Evolutionary conservation across 2,329 filamentous ascomycete species (phyloP).

Genomic region (Fusarium udum): DNA sequence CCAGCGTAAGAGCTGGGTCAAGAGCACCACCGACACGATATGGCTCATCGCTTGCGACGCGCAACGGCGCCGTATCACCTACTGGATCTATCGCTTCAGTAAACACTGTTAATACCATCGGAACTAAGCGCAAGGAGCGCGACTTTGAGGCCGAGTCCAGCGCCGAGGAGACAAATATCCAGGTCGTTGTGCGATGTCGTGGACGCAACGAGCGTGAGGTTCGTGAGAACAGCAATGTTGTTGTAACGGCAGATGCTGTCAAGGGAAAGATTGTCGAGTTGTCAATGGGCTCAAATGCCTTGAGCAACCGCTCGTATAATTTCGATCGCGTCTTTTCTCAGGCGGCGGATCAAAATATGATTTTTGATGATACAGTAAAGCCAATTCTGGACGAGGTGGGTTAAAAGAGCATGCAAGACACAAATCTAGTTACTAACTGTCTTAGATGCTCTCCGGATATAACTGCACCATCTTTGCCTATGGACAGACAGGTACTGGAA

Average conservation of each 20-base stretch:
- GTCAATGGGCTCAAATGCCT: conserved; percentile 89
- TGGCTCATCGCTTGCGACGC: conserved; percentile 35
- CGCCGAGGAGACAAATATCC: conserved; percentile 92
- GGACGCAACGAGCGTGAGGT: conserved; percentile 94
- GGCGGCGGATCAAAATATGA: conserved; percentile 90
- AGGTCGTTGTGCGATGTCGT: conserved; percentile 93
- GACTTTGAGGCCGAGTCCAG: conserved; percentile 75
- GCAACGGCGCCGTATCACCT: conserved; percentile 69
- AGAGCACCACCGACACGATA: conserved; percentile 42
- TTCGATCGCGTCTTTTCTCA: conserved; percentile 98
- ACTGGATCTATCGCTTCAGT: conserved; percentile 72
- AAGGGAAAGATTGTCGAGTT: conserved; percentile 86
- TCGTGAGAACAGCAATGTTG: conserved; percentile 92
- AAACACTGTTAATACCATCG: conserved; percentile 66
- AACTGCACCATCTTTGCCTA: conserved; percentile 99
- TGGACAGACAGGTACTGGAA: conserved; percentile 96
- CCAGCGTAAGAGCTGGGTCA: conserved; percentile 36
- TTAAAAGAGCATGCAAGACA: background rate
- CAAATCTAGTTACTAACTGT: conserved; percentile 3
- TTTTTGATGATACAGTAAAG: conserved; percentile 94
- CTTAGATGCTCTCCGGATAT: conserved; percentile 90
- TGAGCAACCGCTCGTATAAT: conserved; percentile 95
- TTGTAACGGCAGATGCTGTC: conserved; percentile 87
- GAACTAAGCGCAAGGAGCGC: conserved; percentile 85
- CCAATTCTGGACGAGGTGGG: conserved; percentile 91